Base-by-base conservation (phyloP, 1,284 basidiomycete genomes). In the Pseudozyma sp. region DNA sequence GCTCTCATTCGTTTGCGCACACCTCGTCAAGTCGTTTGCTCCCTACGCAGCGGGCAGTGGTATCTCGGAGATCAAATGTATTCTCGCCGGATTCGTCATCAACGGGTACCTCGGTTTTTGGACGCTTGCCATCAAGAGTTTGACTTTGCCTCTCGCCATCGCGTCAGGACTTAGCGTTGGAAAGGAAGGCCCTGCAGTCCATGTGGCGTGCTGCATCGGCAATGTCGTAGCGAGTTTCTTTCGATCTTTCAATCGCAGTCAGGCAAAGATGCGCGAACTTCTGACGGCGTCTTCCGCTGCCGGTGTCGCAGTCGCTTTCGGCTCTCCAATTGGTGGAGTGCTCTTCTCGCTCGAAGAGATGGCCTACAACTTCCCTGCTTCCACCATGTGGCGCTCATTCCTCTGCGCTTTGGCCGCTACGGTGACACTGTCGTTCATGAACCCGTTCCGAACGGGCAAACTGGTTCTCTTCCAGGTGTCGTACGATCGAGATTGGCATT, bases 41-140 rank as follows among this genome's bases (percentile, higher is more conserved):
- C 95, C 92, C 56, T 97, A 97, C 85, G 95, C 97, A 10, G 97
- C 97, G 9, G 96, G 97, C 5, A 97, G 95, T 68, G 97, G 97
- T 59, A 99, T 99, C 65, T 94, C 95, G 25, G 97, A 99, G 86
- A 98, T 99, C 87, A 99, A 99, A 84, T 98, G 95, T 85, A 98
- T 99, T 78, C 87, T 99, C 19, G 93, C 93, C 6, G 97, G 97
- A 1, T 99, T 99, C 86, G 89, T 95, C 80, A 98, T 99, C 91
- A 91, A 96, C 85, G 94, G 94, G 0, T 99, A 93, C 84, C 88
- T 99, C 42, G 92, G 94, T 12, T 90, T 92, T 67, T 90, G 91
- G 85, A 99, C 96, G 0, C 91, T 98, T 53, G 91, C 94, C 80
- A 94, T 93, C n/a, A 99, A 99, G 85, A 89, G 91, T 13, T 88